phyloP scores from a whole-genome alignment of 2,329 filamentous ascomycete genomes.

The Raffaelea albimanens region DNA sequence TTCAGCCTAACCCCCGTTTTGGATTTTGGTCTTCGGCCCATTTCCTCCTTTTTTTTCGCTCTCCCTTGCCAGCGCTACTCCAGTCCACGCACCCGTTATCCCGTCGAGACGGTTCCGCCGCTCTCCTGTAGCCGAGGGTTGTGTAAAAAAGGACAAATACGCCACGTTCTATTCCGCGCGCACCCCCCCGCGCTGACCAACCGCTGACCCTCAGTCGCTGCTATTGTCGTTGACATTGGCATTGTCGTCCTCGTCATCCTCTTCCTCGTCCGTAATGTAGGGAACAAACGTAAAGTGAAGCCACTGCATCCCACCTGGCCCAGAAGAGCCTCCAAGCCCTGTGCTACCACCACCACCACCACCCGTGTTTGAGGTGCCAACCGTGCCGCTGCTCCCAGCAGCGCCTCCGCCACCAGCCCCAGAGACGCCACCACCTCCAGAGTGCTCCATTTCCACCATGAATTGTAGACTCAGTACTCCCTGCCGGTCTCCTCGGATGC shows the following conservation, averaged over 20 bases:
- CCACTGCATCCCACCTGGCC: slow-evolving; percentile 48
- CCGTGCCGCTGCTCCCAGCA: neutral
- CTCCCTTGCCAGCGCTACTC: no score
- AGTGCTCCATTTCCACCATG: slow-evolving; percentile 73
- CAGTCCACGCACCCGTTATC: no score
- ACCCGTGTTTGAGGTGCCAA: neutral
- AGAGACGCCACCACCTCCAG: neutral
- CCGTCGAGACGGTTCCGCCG: no score
- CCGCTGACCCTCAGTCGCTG: neutral
- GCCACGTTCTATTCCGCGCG: no score
- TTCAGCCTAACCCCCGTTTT: no score
- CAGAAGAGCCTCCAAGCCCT: neutral
- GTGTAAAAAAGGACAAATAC: no score
- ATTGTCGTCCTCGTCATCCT: slow-evolving; percentile 23
- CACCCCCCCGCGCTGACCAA: no score
- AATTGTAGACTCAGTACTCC: slow-evolving; percentile 93
- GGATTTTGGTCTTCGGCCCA: no score
- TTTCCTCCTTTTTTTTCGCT: no score
- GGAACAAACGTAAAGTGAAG: slow-evolving; percentile 79
- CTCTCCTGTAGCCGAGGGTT: no score
- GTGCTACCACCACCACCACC: neutral
- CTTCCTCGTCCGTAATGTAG: slow-evolving; percentile 51
- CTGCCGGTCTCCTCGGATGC: slow-evolving; percentile 75
- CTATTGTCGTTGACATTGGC: neutral
- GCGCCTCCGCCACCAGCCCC: neutral